These are phyloP conservation scores for Candida orba DNA, from an alignment of 805 yeast species.

Conservation along the genomic window DNA sequence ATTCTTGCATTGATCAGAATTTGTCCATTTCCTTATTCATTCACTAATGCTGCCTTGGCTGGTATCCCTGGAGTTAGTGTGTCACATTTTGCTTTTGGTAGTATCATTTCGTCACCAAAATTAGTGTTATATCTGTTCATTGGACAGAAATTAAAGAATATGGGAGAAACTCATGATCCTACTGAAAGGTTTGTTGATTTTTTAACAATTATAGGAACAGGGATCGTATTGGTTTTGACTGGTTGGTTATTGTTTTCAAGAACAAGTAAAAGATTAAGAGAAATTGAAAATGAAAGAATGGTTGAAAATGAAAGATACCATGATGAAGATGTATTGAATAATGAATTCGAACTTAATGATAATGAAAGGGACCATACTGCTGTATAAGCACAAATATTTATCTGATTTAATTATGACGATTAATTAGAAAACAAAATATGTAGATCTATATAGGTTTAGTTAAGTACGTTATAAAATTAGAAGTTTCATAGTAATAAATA, in stretches of 20 bases:
- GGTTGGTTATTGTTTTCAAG: conserved; percentile 62
- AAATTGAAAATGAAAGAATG: conserved; percentile 22
- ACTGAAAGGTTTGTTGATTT: conserved; percentile 54
- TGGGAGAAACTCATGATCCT: conserved; percentile 53
- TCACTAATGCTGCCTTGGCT: conserved; percentile 88
- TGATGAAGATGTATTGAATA: neutral
- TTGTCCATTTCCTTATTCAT: conserved; percentile 90
- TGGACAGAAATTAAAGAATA: conserved; percentile 63
- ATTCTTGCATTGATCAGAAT: conserved; percentile 67
- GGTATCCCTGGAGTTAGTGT: conserved; percentile 72
- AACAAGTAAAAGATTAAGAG: conserved; percentile 31
- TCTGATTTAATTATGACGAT: neutral
- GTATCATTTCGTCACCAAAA: conserved; percentile 75
- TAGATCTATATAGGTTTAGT: no score
- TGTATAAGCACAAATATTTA: neutral
- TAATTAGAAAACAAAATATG: neutral
- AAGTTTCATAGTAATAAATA: no score
- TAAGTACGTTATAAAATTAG: no score
- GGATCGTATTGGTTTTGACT: conserved; percentile 45
- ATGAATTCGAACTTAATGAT: neutral
- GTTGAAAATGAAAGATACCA: conserved; percentile 3
- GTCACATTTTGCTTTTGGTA: conserved; percentile 59
- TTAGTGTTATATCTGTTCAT: conserved; percentile 66
- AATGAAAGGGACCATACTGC: neutral
- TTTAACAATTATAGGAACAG: conserved; percentile 52